Base-by-base conservation (phyloP, 768 basidiomycete species). In the Podaxis sp. region DNA sequence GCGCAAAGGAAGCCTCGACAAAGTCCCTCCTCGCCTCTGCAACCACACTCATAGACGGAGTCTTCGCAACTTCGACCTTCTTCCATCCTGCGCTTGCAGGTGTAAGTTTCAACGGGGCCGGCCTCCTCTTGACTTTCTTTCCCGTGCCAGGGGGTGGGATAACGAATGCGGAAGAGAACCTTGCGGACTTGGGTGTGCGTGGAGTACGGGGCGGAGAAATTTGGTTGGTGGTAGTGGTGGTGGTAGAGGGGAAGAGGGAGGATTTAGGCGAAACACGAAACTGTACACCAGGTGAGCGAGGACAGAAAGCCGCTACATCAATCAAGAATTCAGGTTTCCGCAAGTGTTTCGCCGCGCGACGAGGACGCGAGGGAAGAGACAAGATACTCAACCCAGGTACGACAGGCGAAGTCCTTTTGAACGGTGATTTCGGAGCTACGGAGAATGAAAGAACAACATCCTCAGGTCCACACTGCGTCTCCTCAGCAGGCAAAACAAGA, bases 371-470 rank as follows among this genome's bases (percentile, higher is more conserved):
- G n/a, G 77, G 76, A 54, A 78, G 66, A 14, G 72, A 73, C 27
- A 79, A 71, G 13, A 77, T 62, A 37, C 73, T 72, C 60, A 74
- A 71, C 60, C 79, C 78, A 18, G 74, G 61, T 0, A 74, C 74
- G 5, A 73, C 73, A 63, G 77, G 73, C 40, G 69, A 69, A 10
- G 73, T 71, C 40, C 68, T 70, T 48, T 76, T 74, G 51, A 36
- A 44, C 14, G 59, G 59, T 10, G 59, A 60, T 21, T 35, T 21
- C 3, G 40, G 59, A 21, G 56, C 32, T 56, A 68, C 64, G 14
- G 64, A 63, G 63, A 68, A 67, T 16, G 72, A 72, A 48, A 74
- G 72, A 2, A 73, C 64, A 37, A 62, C 62, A 4, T 67, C 67
- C 18, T 63, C 60, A 21, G 63, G 67, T 28, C 67, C 63, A 25